Evolutionary conservation across 2,329 filamentous ascomycete species (phyloP).

Genomic region (Cryoendolithus antarcticus): DNA sequence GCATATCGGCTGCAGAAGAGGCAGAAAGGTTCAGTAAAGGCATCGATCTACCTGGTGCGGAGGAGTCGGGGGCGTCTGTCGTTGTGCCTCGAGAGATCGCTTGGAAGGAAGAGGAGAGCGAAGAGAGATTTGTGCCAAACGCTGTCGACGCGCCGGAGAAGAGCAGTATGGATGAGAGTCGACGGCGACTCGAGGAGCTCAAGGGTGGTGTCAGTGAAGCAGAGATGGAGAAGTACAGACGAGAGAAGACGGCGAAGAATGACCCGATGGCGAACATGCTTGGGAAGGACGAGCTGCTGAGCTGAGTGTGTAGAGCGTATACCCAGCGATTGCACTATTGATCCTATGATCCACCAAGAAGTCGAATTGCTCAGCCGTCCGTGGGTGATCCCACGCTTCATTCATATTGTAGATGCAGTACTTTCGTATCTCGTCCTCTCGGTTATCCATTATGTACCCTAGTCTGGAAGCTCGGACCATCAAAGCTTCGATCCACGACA

Average conservation of each 20-base stretch:
- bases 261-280: conserved; percentile 82
- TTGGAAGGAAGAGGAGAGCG: conserved; percentile 30
- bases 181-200: conserved; percentile 69
- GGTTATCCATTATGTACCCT: no score
- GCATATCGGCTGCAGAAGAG: conserved; percentile 67
- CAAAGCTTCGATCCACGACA: no score
- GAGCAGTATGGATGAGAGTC: conserved; percentile 37
- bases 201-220: conserved; percentile 65
- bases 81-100: conserved; percentile 28
- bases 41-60: conserved; percentile 26
- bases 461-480: no score
- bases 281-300: conserved; percentile 55
- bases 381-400: no score
- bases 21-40: conserved; percentile 49
- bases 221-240: conserved; percentile 75
- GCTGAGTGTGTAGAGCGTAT: neutral
- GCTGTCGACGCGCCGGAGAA: conserved; percentile 30
- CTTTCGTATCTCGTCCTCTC: no score
- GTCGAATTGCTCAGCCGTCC: no score
- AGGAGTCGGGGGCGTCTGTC: conserved; percentile 12
- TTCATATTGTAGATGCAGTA: no score
- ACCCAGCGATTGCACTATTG: no score
- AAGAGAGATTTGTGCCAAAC: conserved; percentile 33
- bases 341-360: no score
- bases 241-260: conserved; percentile 58